A percentile compares a stretch with the other conserved stretches of the same genome.
Evolutionary conservation across 306 rosid genomes (phyloP).

Genomic region (Luffa aegyptiaca): DNA sequence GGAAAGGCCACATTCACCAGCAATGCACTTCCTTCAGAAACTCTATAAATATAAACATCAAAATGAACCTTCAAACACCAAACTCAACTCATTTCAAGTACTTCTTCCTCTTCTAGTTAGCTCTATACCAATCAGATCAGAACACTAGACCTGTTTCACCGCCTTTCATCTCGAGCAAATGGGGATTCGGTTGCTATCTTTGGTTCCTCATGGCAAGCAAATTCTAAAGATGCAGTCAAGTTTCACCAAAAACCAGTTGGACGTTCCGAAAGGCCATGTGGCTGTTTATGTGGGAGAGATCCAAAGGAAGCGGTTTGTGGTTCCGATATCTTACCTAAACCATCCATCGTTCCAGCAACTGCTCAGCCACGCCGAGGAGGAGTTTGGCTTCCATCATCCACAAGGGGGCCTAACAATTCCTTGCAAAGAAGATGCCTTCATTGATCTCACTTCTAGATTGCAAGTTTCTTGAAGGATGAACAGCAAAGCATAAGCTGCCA

Average conservation of each 20-base stretch:
- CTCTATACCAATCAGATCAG: not conserved
- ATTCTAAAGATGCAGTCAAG: slow-evolving; percentile 6
- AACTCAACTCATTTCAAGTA: not conserved
- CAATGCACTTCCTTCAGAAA: not conserved
- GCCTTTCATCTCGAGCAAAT: not conserved
- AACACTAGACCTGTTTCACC: not conserved
- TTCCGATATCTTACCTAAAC: slow-evolving; percentile 24
- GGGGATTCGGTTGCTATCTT: slow-evolving; percentile 8
- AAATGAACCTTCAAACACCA: slow-evolving; percentile 7
- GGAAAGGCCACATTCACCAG: not conserved
- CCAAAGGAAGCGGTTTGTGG: slow-evolving; percentile 24
- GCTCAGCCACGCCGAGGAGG: slow-evolving; percentile 20
- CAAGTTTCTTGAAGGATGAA: not conserved
- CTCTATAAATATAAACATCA: not conserved
- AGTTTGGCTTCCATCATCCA: slow-evolving; percentile 28
- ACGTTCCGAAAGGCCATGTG: slow-evolving; percentile 7
- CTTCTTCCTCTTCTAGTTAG: not conserved
- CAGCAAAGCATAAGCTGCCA: not conserved
- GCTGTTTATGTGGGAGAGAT: slow-evolving; percentile 27
- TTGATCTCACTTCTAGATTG: slow-evolving; percentile 22
- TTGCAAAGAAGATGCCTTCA: slow-evolving; percentile 22
- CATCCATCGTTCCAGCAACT: slow-evolving; percentile 23
- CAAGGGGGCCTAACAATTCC: slow-evolving; percentile 35
- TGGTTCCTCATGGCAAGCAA: slow-evolving; percentile 12
- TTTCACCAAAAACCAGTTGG: slow-evolving; percentile 6